Evolutionary conservation across 345 rosid species (phyloP), one percentile per base, ranked within the genome.

Genomic region (Viola odorata): DNA sequence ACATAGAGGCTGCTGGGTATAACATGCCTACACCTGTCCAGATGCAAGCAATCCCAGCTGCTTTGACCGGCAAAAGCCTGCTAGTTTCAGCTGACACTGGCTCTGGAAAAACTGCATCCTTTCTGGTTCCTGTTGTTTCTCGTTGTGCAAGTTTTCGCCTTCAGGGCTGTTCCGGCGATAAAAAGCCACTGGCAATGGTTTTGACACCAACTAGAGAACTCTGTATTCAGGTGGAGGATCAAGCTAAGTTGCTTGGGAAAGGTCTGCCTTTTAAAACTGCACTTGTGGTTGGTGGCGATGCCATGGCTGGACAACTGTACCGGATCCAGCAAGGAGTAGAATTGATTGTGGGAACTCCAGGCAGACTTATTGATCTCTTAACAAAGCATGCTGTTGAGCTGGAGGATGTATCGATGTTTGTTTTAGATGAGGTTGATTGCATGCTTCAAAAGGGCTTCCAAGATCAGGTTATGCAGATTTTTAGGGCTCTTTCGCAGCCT

Each of bases 261-360:
- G 96, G 96, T 58, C 75, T 92, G 74, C 96, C 88, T 37, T 89
- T 92, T 68, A 89, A 85, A 75, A 87, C 96, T 53, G 98, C 98
- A 3, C 96, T 89, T 42, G 89, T 89, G 49, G 96, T 89, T 57
- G 96, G 96, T 51, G 96, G 96, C 10, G 91, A 87, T 67, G 79
- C 96, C 58, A 81, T 92, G 80, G 79, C 91, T 55, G 74, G 88
- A 66, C 91, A 92, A 59, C 60, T 89, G 12, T 77, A 92, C 65
- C 87, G 96, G 53, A 79, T 92, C 59, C 86, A 70, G 66, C 88
- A 83, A 79, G 96, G 98, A 37, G 89, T 89, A 48, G 98, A 92
- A 64, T 63, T 92, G 65, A 83, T 89, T 49, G 80, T 92, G 53
- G 96, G 79, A 41, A 92, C 96, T 61, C 94, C 96, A 13, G 98